Evolutionary conservation across 225 moss, liverwort and hornwort species (phyloP).

Genomic region (Antitrichia curtipendula): DNA sequence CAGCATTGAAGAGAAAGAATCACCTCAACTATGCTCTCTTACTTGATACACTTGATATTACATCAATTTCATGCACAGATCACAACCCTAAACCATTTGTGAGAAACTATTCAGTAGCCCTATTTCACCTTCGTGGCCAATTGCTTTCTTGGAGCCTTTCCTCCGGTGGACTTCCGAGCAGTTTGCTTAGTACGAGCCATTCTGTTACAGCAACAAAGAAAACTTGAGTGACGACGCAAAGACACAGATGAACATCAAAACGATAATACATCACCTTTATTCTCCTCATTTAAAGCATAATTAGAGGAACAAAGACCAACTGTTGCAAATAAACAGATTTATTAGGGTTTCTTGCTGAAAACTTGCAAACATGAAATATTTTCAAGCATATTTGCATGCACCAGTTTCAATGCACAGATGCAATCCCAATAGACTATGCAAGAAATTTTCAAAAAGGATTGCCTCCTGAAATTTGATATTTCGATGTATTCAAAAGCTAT

Average conservation of each 20-base stretch:
- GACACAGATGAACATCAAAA: neutral
- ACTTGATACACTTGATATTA: neutral
- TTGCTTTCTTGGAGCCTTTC: slow-evolving; percentile 38
- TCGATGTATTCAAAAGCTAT: neutral
- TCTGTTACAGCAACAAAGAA: neutral
- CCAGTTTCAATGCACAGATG: neutral
- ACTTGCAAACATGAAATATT: neutral
- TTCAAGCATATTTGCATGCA: neutral
- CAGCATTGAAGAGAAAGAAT: neutral
- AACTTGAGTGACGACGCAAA: neutral
- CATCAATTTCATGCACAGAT: neutral
- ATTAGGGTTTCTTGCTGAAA: neutral
- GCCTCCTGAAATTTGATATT: neutral
- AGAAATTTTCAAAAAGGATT: too few species aligned
- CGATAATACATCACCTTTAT: neutral
- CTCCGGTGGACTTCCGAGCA: neutral
- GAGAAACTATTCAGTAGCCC: neutral
- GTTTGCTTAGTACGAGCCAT: slow-evolving; percentile 1
- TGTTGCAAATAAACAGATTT: neutral
- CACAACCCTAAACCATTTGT: too few species aligned
- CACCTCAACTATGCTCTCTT: neutral
- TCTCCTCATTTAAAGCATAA: neutral
- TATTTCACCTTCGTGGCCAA: slow-evolving; percentile 43
- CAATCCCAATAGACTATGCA: neutral
- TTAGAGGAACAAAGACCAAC: neutral